Evolutionary conservation across 177 flowering plant genomes (phyloP), one percentile per base, ranked within the genome.

Genomic region (Vitis hybrid): DNA sequence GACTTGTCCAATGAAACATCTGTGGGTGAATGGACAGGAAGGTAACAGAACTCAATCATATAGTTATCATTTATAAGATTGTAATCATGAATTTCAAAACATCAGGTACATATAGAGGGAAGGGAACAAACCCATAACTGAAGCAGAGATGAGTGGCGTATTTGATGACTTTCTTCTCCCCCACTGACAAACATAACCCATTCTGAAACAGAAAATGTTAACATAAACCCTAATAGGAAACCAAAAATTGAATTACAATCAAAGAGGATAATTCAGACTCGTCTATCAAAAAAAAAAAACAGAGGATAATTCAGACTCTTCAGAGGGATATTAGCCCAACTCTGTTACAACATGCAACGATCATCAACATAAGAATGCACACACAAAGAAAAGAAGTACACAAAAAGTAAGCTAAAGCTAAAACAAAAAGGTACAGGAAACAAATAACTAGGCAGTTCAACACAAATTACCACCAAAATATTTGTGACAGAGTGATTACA

Each of bases 91-190:
- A 11, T n/a, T 16, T 14, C 10, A 59, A 50, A 1, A 61, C 11
- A 3, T 48, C 49, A 60, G 31, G 31, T n/a, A 59, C 19, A 4
- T 19, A 26, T 22, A 67, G 20, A 62, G 22, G 5, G 61, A 56
- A 53, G 51, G 49, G 10, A 70, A 73, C 56, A 65, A 67, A 84
- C 90, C 90, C 80, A 84, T 66, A 72, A 85, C 73, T 53, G 95
- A 83, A 73, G 87, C 85, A 53, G 51, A 56, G 2, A 83, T 57
- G 45, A 39, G 16, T 50, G 66, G 57, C 22, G 9, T 26, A 15
- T 69, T 74, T n/a, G 69, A 62, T 63, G 77, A 65, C 64, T 80
- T 76, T 69, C 71, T 71, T 67, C 79, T 81, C 68, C 78, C 78
- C 62, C 51, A 14, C 49, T 48, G 71, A 20, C 74, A 72, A 66